phyloP scores from a whole-genome alignment of 768 basidiomycete genomes.

The Megacollybia marginata region DNA sequence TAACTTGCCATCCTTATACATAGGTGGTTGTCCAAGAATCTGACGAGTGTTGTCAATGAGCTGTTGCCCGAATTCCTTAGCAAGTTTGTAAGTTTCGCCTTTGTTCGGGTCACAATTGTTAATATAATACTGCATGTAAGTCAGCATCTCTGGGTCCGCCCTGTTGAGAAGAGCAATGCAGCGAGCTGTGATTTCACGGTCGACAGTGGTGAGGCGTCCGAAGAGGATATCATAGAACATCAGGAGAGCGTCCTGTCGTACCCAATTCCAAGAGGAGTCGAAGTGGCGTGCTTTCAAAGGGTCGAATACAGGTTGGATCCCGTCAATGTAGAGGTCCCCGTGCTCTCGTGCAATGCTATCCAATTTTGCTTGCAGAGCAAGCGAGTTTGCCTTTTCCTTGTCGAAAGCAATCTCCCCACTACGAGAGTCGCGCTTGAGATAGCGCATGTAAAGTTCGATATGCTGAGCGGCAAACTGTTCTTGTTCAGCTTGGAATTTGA shows the following conservation, averaged over 20 bases:
- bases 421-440: conserved; percentile 89
- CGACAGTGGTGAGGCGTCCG: conserved; percentile 87
- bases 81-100: conserved; percentile 91
- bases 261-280: conserved; percentile 99
- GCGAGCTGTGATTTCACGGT: conserved; percentile 93
- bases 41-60: conserved; percentile 91
- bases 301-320: conserved; percentile 92
- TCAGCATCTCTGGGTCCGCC: conserved; percentile 85
- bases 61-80: conserved; percentile 94
- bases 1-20: conserved; percentile 88
- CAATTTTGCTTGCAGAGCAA: conserved; percentile 73
- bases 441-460: conserved; percentile 94
- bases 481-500: conserved; percentile 93
- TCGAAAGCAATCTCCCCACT: conserved; percentile 88
- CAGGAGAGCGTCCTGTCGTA: conserved; percentile 88
- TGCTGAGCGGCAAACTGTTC: conserved; percentile 89
- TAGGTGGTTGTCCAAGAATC: conserved; percentile 73
- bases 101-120: conserved; percentile 70
- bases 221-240: conserved; percentile 99
- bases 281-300: conserved; percentile 95
- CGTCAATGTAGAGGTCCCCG: conserved; percentile 88
- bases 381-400: conserved; percentile 68
- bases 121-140: conserved; percentile 96
- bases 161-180: conserved; percentile 98
- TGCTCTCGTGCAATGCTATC: conserved; percentile 89